phyloP scores from a whole-genome alignment of 495 filamentous ascomycete genomes.

The Tuber melanosporum region DNA sequence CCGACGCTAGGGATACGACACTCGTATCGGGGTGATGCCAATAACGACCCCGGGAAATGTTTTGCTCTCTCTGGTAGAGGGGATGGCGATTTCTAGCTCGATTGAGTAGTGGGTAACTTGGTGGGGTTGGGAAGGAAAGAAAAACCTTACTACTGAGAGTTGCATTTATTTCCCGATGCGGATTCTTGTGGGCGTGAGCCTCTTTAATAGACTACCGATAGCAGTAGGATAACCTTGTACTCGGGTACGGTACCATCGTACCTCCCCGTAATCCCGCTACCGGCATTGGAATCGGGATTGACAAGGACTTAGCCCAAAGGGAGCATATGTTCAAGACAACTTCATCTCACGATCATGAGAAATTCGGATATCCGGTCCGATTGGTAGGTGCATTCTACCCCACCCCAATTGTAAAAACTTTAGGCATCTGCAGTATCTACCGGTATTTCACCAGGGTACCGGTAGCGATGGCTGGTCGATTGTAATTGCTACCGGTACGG shows the following conservation, averaged over 20 bases:
- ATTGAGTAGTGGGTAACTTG: too few species aligned
- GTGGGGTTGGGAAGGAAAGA: background rate
- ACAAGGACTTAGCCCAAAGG: background rate
- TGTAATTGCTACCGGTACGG: too few species aligned
- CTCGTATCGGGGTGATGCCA: background rate
- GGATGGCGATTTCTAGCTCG: background rate
- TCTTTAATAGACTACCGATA: background rate
- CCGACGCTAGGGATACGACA: background rate
- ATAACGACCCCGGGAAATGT: background rate
- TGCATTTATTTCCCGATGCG: background rate
- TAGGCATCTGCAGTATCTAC: background rate
- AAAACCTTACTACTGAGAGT: background rate
- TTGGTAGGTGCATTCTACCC: background rate
- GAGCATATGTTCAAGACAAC: background rate
- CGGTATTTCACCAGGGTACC: background rate
- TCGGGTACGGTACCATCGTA: background rate
- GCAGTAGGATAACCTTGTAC: background rate
- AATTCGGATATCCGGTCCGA: background rate
- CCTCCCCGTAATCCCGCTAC: background rate
- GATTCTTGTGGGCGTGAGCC: background rate
- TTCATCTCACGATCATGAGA: background rate
- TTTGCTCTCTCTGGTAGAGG: background rate
- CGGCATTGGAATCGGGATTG: background rate
- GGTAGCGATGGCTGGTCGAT: background rate
- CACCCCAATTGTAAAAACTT: background rate